Evolutionary conservation across 805 yeast species (phyloP).

Genomic region (Wickerhamiella sergipiensis): DNA sequence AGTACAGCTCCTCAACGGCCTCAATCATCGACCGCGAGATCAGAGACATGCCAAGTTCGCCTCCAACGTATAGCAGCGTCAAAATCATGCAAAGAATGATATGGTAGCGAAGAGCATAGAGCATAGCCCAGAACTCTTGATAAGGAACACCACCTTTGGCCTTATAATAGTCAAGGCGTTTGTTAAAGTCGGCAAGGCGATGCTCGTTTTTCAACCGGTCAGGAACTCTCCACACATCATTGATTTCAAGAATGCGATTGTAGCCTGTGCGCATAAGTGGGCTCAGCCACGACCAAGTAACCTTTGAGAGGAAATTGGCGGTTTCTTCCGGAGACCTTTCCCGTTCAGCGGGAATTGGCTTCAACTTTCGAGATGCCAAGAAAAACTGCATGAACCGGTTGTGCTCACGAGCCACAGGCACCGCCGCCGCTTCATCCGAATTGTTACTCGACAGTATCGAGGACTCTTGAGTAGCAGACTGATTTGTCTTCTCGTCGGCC

Average conservation of each 20-base stretch:
- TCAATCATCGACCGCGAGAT: slow-evolving; percentile 15
- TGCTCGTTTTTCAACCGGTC: slow-evolving; percentile 11
- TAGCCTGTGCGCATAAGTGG: slow-evolving; percentile 31
- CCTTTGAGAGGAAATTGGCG: slow-evolving; percentile 28
- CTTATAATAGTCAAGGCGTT: slow-evolving; percentile 8
- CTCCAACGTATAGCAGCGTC: slow-evolving; percentile 10
- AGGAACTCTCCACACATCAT: slow-evolving; percentile 14
- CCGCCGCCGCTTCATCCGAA: background rate
- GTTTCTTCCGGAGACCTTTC: slow-evolving; percentile 10
- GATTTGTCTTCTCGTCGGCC: background rate
- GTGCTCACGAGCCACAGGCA: slow-evolving; percentile 8
- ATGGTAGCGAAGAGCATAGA: slow-evolving; percentile 14
- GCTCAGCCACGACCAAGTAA: slow-evolving; percentile 41
- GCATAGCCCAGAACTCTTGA: slow-evolving; percentile 15
- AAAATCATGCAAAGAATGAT: slow-evolving; percentile 3
- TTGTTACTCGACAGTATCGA: background rate
- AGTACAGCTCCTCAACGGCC: slow-evolving; percentile 11
- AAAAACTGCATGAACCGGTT: slow-evolving; percentile 6
- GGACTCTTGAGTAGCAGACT: background rate
- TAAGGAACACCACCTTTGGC: slow-evolving; percentile 4
- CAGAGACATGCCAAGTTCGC: slow-evolving; percentile 16
- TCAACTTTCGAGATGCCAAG: slow-evolving; percentile 7
- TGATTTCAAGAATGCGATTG: slow-evolving; percentile 15
- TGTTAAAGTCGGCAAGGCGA: slow-evolving; percentile 10
- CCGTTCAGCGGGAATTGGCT: slow-evolving; percentile 17